phyloP scores from a whole-genome alignment of 1,139 yeast genomes.

The Taphrina communis region DNA sequence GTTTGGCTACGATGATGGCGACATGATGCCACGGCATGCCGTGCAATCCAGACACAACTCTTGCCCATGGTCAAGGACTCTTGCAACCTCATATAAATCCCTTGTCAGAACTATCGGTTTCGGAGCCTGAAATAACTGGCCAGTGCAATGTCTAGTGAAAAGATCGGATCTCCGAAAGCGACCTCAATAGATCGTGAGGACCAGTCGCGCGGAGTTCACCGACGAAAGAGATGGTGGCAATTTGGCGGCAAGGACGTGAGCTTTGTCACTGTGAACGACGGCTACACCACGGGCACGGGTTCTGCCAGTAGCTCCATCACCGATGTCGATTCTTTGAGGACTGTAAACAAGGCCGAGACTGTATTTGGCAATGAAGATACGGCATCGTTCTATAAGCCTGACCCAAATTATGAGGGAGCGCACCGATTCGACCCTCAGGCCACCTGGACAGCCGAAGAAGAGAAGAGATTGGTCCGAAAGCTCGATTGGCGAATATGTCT shows the following conservation, averaged over 20 bases:
- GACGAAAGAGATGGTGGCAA: slow-evolving; percentile 2
- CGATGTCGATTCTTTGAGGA: neutral
- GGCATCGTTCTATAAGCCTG: slow-evolving; percentile 49
- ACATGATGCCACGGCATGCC: slow-evolving; percentile 3
- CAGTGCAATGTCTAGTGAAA: neutral
- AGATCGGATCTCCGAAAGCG: neutral
- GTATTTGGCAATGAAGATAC: slow-evolving; percentile 4
- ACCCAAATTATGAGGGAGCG: slow-evolving; percentile 61
- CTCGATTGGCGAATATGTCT: slow-evolving; percentile 57
- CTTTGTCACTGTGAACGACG: slow-evolving; percentile 9
- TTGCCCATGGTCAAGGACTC: too few species aligned
- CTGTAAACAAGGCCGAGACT: neutral
- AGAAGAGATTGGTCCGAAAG: slow-evolving; percentile 54
- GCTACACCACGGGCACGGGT: neutral
- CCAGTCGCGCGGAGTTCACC: neutral
- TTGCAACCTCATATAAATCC: too few species aligned
- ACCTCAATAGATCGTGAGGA: neutral
- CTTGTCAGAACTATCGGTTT: too few species aligned
- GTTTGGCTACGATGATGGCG: neutral
- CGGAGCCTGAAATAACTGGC: too few species aligned
- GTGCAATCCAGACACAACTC: too few species aligned
- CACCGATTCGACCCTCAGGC: slow-evolving; percentile 58
- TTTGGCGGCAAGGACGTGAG: slow-evolving; percentile 12
- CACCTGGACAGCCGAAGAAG: slow-evolving; percentile 59
- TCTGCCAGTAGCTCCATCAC: slow-evolving; percentile 8